Evolutionary conservation across 139 green algal genomes (phyloP).

Genomic region (Microglena sp.): DNA sequence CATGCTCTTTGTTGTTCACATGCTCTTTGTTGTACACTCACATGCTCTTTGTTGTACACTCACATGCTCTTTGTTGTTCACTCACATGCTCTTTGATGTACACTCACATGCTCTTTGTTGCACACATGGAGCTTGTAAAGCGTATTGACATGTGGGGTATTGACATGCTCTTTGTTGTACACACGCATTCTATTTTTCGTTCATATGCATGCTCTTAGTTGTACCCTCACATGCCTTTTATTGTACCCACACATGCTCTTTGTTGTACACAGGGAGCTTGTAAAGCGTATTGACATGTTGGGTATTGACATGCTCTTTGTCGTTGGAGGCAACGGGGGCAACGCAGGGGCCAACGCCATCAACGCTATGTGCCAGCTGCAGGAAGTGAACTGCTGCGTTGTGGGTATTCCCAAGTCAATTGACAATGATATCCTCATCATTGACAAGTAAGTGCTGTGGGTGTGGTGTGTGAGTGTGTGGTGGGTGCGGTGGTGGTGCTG

Average conservation of each 20-base stretch:
- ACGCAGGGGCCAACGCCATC: conserved; percentile 59
- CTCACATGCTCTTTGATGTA: too few relatives aligned
- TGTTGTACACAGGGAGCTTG: conserved; percentile 74
- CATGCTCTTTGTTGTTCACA: too few relatives aligned
- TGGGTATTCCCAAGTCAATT: conserved; percentile 62
- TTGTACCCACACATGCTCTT: too few relatives aligned
- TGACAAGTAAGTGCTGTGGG: background rate
- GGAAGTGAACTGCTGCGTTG: conserved; percentile 38
- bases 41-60: too few relatives aligned
- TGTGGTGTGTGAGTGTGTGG: too few relatives aligned
- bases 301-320: conserved; percentile 97
- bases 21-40: too few relatives aligned
- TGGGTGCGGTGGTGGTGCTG: too few relatives aligned
- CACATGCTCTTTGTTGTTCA: too few relatives aligned
- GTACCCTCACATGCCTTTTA: too few relatives aligned
- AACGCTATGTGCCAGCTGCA: conserved; percentile 41
- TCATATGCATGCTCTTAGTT: too few relatives aligned
- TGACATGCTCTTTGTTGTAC: conserved; percentile 94
- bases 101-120: too few relatives aligned
- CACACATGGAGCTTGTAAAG: conserved; percentile 82
- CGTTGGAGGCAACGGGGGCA: conserved; percentile 84
- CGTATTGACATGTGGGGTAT: conserved; percentile 89
- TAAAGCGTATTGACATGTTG: conserved; percentile 90
- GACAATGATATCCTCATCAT: conserved; percentile 94
- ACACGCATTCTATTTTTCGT: too few relatives aligned